A percentile compares a stretch with the other conserved stretches of the same genome.
phyloP scores from a whole-genome alignment of 768 basidiomycete species.

The Gloeostereum incarnatum region DNA sequence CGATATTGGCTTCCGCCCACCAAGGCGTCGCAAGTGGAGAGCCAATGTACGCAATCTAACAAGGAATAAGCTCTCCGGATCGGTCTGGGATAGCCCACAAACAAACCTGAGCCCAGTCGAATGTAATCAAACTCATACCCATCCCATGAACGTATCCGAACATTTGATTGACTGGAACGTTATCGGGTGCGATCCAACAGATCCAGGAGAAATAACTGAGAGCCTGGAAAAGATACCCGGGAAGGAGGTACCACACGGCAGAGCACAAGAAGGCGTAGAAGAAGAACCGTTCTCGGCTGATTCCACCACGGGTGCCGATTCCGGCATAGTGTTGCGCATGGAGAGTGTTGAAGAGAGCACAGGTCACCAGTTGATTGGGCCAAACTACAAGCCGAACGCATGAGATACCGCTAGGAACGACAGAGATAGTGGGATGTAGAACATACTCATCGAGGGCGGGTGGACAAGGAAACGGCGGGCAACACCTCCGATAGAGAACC shows the following conservation, averaged over 20 bases:
- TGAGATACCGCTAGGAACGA: conserved; percentile 20
- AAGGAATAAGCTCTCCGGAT: conserved; percentile 4
- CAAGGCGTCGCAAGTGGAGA: conserved; percentile 73
- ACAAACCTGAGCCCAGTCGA: conserved; percentile 71
- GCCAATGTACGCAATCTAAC: conserved; percentile 53
- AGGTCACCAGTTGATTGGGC: conserved; percentile 68
- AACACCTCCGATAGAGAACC: conserved; percentile 74
- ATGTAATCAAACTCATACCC: conserved; percentile 69
- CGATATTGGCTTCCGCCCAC: conserved; percentile 56
- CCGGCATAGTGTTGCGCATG: conserved; percentile 68
- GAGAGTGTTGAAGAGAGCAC: conserved; percentile 68
- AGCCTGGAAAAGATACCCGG: conserved; percentile 65
- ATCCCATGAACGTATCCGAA: conserved; percentile 44
- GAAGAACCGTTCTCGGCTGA: conserved; percentile 76
- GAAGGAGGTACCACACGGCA: conserved; percentile 57
- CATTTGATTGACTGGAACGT: conserved; percentile 61
- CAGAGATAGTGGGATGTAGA: background rate
- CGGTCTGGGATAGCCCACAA: background rate
- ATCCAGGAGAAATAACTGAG: conserved; percentile 53
- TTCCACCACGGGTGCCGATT: conserved; percentile 50
- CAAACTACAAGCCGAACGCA: conserved; percentile 51
- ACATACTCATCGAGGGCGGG: conserved; percentile 60
- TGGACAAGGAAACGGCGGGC: conserved; percentile 68
- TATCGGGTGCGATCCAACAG: conserved; percentile 63
- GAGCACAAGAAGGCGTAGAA: conserved; percentile 49